Conservation (phyloP, 306 rosid genomes). For the Heteromeles arbutifolia region DNA sequence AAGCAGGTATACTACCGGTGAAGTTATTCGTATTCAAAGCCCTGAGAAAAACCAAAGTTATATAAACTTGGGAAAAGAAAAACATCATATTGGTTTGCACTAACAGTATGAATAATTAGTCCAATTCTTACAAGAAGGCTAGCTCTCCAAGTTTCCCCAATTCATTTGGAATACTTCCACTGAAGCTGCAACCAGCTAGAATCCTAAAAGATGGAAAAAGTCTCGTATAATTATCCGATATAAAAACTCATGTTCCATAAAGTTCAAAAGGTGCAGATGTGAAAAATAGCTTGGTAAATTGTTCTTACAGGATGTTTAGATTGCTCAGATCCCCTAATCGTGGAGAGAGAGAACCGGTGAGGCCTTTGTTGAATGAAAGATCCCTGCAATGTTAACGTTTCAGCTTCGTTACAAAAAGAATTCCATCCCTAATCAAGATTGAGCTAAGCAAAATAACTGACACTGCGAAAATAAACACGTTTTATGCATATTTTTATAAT, state of each 20-base stretch:
- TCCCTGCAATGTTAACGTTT: constrained; percentile 46
- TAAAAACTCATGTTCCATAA: background rate
- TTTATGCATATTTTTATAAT: background rate
- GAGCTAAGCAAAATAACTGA: background rate
- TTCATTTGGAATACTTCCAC: constrained; percentile 68
- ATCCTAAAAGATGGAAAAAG: constrained; percentile 45
- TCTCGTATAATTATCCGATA: background rate
- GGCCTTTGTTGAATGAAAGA: constrained; percentile 53
- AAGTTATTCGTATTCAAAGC: constrained; percentile 81
- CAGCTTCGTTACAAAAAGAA: background rate
- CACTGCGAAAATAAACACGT: background rate
- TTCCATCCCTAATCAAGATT: constrained; percentile 11
- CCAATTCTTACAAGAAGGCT: constrained; percentile 67
- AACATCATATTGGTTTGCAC: background rate
- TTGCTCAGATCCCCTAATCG: constrained; percentile 46
- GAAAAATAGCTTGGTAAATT: constrained; percentile 10
- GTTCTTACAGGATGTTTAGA: constrained; percentile 69
- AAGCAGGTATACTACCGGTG: constrained; percentile 69
- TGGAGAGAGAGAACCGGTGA: constrained; percentile 49
- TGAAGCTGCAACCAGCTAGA: constrained; percentile 86
- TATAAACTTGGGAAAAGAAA: background rate
- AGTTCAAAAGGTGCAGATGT: constrained; percentile 2
- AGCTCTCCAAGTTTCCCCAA: constrained; percentile 71
- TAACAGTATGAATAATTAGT: background rate
- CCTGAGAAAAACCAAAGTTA: constrained; percentile 33